phyloP scores from a whole-genome alignment of 331 rosid species.

The Acacia pycnantha region DNA sequence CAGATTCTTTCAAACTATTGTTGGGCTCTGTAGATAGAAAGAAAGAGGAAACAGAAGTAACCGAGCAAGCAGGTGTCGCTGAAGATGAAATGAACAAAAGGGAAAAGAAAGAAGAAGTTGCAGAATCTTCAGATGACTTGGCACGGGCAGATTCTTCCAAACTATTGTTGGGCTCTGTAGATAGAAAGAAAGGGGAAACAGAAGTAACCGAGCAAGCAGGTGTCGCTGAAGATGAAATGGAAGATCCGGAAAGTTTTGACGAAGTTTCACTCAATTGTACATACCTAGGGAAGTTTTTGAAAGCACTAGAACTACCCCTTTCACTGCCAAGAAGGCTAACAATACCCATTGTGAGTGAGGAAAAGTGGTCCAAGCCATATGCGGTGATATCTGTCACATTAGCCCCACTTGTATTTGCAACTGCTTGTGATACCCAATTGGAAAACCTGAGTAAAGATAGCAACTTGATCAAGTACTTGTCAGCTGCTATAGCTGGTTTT shows the following conservation, averaged over 20 bases:
- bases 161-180: conserved; percentile 46
- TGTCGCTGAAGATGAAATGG: conserved; percentile 12
- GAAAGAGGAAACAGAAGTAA: conserved; percentile 27
- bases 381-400: conserved; percentile 73
- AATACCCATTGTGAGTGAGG: conserved; percentile 70
- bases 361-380: conserved; percentile 68
- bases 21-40: conserved; percentile 44
- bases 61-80: conserved; percentile 1
- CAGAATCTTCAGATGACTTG: conserved; percentile 6
- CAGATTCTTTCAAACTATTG: conserved; percentile 36
- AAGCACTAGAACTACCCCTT: conserved; percentile 66
- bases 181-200: conserved; percentile 38
- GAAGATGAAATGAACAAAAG: conserved; percentile 28
- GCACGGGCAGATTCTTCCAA: conserved; percentile 17
- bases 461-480: conserved; percentile 32
- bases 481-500: conserved; percentile 53
- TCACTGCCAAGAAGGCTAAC: conserved; percentile 74
- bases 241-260: not conserved
- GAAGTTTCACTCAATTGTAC: not conserved
- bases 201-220: conserved; percentile 6
- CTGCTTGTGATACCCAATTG: conserved; percentile 38
- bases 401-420: conserved; percentile 68
- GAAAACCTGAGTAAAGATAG: conserved; percentile 26
- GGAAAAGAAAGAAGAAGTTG: not conserved
- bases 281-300: conserved; percentile 19